Base-by-base conservation (phyloP, 2,329 filamentous ascomycete species). In the Orbilia blumenaviensis region DNA sequence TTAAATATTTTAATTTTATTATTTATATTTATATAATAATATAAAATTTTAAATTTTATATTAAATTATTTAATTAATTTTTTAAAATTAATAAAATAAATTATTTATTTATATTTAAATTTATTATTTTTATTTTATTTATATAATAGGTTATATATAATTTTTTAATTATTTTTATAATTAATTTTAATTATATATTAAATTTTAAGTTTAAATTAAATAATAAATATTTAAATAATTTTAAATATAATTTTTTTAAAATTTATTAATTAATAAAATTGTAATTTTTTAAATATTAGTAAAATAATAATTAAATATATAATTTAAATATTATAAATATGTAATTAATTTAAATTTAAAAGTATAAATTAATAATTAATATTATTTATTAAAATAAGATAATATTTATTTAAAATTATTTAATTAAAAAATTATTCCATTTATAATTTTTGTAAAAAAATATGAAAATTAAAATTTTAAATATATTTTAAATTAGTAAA, bases 151-250 rank as follows among this genome's bases (percentile, higher is more conserved):
- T 14, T n/a, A 16, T 18, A n/a, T 3, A 14, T 21, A 9, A 7
- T 44, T 12, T 14, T 8, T 23, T 16, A n/a, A 23, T 3, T 44
- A 6, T 44, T 7, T 44, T 44, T 41, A 14, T n/a, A 44, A 23
- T 12, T 44, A 9, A n/a, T 9, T 1, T 7, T 9, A 7, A 12
- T 23, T 7, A 3, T 44, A 12, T 9, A 44, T 44, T 63, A 12
- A 46, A 63, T 48, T 46, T 63, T 46, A 21, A 63, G 41, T 23
- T 63, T 63, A 7, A 63, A 63, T 18, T 18, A 7, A 14, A 14
- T 63, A 27, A 23, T 63, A 1, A 16, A 36, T 3, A 12, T 14
- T 48, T 14, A 46, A 12, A 63, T 48, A 12, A 63, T 48, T 21
- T 63, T 25, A 4, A 63, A 23, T n/a, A 46, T 1, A 25, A 32